Evolutionary conservation across 2,329 filamentous ascomycete species (phyloP).

Genomic region (Calonectria henricotiae): DNA sequence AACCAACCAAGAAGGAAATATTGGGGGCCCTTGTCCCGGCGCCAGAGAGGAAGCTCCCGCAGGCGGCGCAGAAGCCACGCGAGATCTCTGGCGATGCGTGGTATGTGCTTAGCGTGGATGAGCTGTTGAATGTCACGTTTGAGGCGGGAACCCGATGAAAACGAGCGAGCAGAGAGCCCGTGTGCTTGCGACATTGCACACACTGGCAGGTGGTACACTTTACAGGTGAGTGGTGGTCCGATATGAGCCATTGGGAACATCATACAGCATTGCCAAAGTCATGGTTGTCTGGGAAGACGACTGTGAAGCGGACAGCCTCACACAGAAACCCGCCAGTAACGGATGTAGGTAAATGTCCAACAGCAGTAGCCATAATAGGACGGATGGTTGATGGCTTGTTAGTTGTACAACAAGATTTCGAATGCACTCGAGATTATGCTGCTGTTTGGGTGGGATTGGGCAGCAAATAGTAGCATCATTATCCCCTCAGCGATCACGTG

Average conservation of each 20-base stretch:
- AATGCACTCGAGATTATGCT: too few relatives aligned
- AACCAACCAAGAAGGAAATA: conserved; percentile 19
- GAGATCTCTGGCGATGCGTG: conserved; percentile 18
- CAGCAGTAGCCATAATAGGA: background rate
- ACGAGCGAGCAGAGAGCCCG: conserved; percentile 11
- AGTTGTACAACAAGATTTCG: background rate
- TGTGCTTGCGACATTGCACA: conserved; percentile 21
- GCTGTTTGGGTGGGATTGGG: conserved; percentile 7
- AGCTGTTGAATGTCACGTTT: conserved; percentile 1
- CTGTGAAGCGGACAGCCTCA: conserved; percentile 7
- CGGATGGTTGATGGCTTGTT: background rate
- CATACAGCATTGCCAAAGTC: conserved; percentile 22
- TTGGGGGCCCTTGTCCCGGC: conserved; percentile 18
- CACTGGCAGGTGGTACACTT: conserved; percentile 20
- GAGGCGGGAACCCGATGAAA: conserved; percentile 13
- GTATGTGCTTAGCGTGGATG: conserved; percentile 9
- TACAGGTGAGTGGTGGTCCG: background rate
- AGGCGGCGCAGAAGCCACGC: conserved; percentile 13
- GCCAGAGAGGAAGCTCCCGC: conserved; percentile 23
- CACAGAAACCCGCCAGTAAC: conserved; percentile 13
- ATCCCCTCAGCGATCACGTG: background rate
- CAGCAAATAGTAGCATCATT: background rate
- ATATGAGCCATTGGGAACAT: background rate
- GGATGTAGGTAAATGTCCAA: background rate
- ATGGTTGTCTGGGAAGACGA: conserved; percentile 6